These are phyloP conservation scores for Crepidotus variabilis DNA, from an alignment of 768 basidiomycete genomes.

Conservation along the genomic window DNA sequence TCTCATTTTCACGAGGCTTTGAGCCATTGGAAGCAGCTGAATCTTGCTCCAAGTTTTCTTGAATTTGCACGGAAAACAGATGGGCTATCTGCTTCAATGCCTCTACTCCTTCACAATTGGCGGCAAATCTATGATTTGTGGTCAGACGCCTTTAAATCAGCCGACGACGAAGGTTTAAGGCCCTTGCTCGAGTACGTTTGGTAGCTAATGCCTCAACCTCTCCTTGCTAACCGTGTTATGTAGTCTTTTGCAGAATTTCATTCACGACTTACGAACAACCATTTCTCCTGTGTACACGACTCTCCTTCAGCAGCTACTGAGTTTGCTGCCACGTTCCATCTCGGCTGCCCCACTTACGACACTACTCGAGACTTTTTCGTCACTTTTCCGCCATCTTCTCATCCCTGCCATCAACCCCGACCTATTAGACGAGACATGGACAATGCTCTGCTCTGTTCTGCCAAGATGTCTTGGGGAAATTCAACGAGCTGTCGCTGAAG, in stretches of 20 bases:
- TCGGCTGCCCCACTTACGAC: constrained; percentile 56
- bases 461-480: constrained; percentile 66
- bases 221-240: constrained; percentile 4
- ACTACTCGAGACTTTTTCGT: constrained; percentile 65
- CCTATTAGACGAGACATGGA: constrained; percentile 61
- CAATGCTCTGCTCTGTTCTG: constrained; percentile 42
- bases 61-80: constrained; percentile 61
- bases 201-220: not conserved
- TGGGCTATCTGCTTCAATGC: constrained; percentile 67
- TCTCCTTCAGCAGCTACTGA: constrained; percentile 52
- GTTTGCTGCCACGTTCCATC: constrained; percentile 54
- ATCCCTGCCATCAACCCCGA: constrained; percentile 57
- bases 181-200: constrained; percentile 70
- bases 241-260: constrained; percentile 75
- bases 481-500: constrained; percentile 77
- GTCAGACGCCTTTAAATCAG: constrained; percentile 49
- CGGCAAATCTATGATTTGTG: constrained; percentile 63
- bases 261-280: constrained; percentile 78
- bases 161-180: constrained; percentile 70
- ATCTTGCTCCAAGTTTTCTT: constrained; percentile 73
- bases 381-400: constrained; percentile 70
- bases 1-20: constrained; percentile 77
- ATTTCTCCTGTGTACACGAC: constrained; percentile 58
- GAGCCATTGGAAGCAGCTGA: constrained; percentile 75
- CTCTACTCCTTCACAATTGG: constrained; percentile 80